Base-by-base conservation (phyloP, 1,284 basidiomycete species). In the Pyrrhoderma noxium region DNA sequence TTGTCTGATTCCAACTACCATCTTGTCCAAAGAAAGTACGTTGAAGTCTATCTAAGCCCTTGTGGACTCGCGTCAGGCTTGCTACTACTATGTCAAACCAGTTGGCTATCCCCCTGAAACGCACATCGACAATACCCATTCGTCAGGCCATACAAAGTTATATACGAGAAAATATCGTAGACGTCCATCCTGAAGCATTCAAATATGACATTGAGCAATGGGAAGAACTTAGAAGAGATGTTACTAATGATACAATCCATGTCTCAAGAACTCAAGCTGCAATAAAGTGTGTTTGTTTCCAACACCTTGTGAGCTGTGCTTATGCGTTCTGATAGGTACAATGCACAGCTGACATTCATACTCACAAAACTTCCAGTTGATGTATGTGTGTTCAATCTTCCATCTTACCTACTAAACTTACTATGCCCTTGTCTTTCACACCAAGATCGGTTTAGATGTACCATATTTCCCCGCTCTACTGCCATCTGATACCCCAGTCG, bases 181-280 rank as follows among this genome's bases (percentile, higher is more conserved):
- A 87, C 39, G 79, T 82, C n/a, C 89, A 95, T 62, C 90, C 93
- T 0, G 90, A 93, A 60, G 82, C 85, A n/a, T 94, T 93, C 70
- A 82, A 75, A 64, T 73, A 75, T 60, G 93, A 97, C 65, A 80
- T 94, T 46, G 74, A 74, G 8, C 67, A 68, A 23, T 90, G 93
- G 77, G 79, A 83, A 47, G 64, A 69, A 3, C 70, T 94, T 49
- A 75, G 93, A 34, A 79, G 76, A 47, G 75, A 82, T 45, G 85
- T 74, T 39, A 71, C 79, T 3, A 73, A 73, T 51, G 72, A 71
- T 22, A 66, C 71, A 21, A 70, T 83, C 3, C 90, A 90, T 68
- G 68, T 72, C 47, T 74, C 79, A 65, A 68, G 75, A 59, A 62
- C 77, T 37, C 64, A 76, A 39, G 59, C 71, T 14, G 61, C 73